Percentiles rank a stretch among this genome's conserved stretches.
phyloP scores from a whole-genome alignment of 495 filamentous ascomycete genomes.

The Evansstolkia leycettana region DNA sequence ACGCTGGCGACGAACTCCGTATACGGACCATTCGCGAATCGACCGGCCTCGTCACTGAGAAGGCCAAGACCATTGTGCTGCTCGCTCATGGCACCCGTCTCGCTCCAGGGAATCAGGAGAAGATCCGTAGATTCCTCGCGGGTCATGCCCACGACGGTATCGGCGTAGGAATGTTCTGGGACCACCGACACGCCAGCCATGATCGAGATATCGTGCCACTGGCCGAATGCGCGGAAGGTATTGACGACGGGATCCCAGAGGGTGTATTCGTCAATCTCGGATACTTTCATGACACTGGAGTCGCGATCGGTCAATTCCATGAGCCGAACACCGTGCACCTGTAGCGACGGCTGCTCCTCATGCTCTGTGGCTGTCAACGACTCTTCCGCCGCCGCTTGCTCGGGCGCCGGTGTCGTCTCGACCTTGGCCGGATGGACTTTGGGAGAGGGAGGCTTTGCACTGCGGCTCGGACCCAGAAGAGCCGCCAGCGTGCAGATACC shows the following conservation, averaged over 20 bases:
- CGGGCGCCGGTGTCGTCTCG: constrained; percentile 6
- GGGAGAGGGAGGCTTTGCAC: constrained; percentile 11
- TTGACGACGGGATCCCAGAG: constrained; percentile 81
- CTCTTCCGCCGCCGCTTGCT: constrained; percentile 11
- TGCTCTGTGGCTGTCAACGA: constrained; percentile 13
- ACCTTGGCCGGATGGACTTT: constrained; percentile 39
- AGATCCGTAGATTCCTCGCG: constrained; percentile 62
- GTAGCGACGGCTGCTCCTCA: constrained; percentile 35
- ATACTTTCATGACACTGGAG: constrained; percentile 90
- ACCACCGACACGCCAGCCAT: constrained; percentile 69
- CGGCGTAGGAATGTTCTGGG: constrained; percentile 66
- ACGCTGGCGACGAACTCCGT: constrained; percentile 54
- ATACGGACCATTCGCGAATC: constrained; percentile 35
- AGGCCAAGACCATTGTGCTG: constrained; percentile 19
- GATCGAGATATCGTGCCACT: constrained; percentile 72
- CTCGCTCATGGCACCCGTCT: constrained; percentile 64
- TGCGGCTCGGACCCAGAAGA: constrained; percentile 38
- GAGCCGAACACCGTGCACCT: constrained; percentile 77
- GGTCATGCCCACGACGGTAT: constrained; percentile 57
- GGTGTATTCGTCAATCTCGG: constrained; percentile 65
- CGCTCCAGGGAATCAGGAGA: constrained; percentile 83
- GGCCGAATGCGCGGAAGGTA: constrained; percentile 79
- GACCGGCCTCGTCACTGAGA: constrained; percentile 11
- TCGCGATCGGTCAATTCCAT: constrained; percentile 85
- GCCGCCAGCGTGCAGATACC: constrained; percentile 76